Percentiles rank a stretch among this genome's conserved stretches.
Conservation (phyloP, 2,329 filamentous ascomycete genomes). For the Fusarium albidum region DNA sequence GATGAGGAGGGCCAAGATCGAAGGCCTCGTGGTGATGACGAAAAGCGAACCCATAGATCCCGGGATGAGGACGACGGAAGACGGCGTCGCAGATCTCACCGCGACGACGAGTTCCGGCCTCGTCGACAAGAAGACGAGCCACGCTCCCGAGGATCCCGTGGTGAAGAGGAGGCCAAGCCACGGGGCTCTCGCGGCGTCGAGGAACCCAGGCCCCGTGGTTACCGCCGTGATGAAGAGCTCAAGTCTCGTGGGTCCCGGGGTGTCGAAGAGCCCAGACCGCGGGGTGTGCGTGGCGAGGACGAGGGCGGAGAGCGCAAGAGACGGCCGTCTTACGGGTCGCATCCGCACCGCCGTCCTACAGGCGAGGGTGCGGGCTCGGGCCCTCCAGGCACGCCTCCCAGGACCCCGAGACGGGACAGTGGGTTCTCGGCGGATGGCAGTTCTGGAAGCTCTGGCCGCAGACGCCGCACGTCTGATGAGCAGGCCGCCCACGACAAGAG, state of each 20-base stretch:
- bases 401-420: conserved; percentile 56
- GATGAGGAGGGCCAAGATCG: conserved; percentile 44
- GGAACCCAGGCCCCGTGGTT: conserved; percentile 23
- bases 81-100: conserved; percentile 34
- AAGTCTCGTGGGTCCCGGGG: conserved; percentile 21
- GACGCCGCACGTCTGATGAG: conserved; percentile 56
- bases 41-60: conserved; percentile 32
- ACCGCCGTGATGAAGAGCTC: conserved; percentile 33
- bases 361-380: conserved; percentile 49
- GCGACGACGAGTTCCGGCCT: conserved; percentile 33
- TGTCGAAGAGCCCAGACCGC: conserved; percentile 23
- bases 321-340: conserved; percentile 37
- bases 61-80: conserved; percentile 40
- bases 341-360: conserved; percentile 48
- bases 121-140: conserved; percentile 30
- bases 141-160: conserved; percentile 22
- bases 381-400: conserved; percentile 46
- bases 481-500: conserved; percentile 59
- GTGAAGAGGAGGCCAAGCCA: conserved; percentile 20
- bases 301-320: conserved; percentile 30
- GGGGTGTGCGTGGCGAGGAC: conserved; percentile 26
- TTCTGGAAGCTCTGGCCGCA: conserved; percentile 44
- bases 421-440: conserved; percentile 53
- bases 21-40: conserved; percentile 35
- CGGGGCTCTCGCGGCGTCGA: conserved; percentile 28